These are phyloP conservation scores for Xanthoparmelia taractica DNA, from an alignment of 495 filamentous ascomycete species.

Conservation along the genomic window DNA sequence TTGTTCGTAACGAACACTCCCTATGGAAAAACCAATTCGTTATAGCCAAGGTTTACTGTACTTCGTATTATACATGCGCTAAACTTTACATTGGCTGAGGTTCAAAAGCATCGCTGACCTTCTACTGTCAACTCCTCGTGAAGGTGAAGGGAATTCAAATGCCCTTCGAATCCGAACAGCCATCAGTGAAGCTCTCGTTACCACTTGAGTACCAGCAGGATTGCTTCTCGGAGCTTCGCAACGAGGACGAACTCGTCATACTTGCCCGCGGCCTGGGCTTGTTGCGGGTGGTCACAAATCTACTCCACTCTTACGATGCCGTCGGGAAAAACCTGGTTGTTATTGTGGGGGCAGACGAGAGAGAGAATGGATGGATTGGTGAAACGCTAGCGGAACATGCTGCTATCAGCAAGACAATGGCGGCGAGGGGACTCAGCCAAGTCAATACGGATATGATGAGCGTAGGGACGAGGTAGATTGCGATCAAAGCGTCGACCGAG, in stretches of 20 bases:
- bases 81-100: too few relatives aligned
- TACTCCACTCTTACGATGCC: conserved; percentile 93
- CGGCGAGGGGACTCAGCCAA: conserved; percentile 75
- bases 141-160: conserved; percentile 36
- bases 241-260: conserved; percentile 85
- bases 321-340: conserved; percentile 88
- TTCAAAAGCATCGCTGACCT: not conserved
- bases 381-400: conserved; percentile 91
- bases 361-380: conserved; percentile 91
- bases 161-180: conserved; percentile 50
- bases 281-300: conserved; percentile 80
- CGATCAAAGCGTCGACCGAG: not conserved
- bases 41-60: too few relatives aligned
- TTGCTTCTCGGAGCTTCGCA: conserved; percentile 21
- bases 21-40: too few relatives aligned
- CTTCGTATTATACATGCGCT: too few relatives aligned
- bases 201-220: conserved; percentile 55
- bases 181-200: conserved; percentile 84
- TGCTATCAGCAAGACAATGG: conserved; percentile 67
- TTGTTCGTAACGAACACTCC: too few relatives aligned
- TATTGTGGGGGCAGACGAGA: conserved; percentile 81
- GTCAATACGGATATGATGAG: conserved; percentile 93
- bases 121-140: not conserved
- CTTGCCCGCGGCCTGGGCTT: conserved; percentile 88
- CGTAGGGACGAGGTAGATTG: conserved; percentile 55